Evolutionary conservation across 371 early-diverging fungal genomes (phyloP).

Genomic region (Mucor lusitanicus): DNA sequence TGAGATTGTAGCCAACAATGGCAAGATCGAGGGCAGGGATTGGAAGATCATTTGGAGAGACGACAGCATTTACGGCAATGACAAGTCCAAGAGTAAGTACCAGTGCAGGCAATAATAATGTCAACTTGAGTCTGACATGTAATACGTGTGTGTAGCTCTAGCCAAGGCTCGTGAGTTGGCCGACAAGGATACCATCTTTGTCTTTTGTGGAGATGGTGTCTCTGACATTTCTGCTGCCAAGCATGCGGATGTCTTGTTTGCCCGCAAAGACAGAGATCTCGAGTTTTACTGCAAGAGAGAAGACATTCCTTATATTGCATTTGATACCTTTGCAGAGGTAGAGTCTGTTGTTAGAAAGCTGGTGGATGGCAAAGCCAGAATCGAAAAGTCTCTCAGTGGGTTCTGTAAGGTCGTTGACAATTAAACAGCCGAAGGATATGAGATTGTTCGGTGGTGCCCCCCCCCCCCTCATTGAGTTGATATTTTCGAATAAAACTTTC

Average conservation of each 20-base stretch:
- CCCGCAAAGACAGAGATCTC: slow-evolving; percentile 61
- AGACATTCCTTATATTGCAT: slow-evolving; percentile 52
- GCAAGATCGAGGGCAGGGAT: slow-evolving; percentile 35
- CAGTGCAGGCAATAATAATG: too few relatives aligned
- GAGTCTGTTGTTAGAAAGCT: slow-evolving; percentile 36
- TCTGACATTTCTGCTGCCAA: slow-evolving; percentile 72
- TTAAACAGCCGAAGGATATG: slow-evolving; percentile 1
- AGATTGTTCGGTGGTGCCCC: neutral
- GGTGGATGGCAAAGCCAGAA: slow-evolving; percentile 28
- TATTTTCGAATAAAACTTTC: neutral
- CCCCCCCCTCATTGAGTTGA: neutral
- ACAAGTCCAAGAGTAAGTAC: slow-evolving; percentile 58
- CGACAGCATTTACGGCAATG: slow-evolving; percentile 62
- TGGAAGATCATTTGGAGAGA: slow-evolving; percentile 66
- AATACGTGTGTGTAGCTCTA: slow-evolving; percentile 32
- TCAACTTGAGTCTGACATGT: neutral
- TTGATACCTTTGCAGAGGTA: slow-evolving; percentile 55
- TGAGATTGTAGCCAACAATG: slow-evolving; percentile 52
- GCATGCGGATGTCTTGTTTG: slow-evolving; percentile 67
- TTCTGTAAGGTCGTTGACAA: slow-evolving; percentile 36
- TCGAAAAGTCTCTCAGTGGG: slow-evolving; percentile 37
- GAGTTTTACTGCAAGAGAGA: slow-evolving; percentile 62
- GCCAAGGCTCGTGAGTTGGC: slow-evolving; percentile 38
- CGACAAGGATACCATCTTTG: slow-evolving; percentile 42
- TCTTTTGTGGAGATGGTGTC: slow-evolving; percentile 75